phyloP scores from a whole-genome alignment of 164 flowering plant species.

The Stephania japonica region DNA sequence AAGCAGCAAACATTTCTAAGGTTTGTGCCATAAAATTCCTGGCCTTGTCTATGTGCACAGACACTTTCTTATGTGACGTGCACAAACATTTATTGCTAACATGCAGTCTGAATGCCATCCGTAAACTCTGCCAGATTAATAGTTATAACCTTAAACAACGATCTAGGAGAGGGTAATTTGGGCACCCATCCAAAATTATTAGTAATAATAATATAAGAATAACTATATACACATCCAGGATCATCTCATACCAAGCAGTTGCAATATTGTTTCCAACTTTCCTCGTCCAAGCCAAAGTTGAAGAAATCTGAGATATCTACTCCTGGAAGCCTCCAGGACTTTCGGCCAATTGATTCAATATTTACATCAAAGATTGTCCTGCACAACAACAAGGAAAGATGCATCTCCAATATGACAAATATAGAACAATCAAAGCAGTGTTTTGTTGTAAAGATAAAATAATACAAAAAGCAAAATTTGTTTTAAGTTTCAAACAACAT shows the following conservation, averaged over 20 bases:
- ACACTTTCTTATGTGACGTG: background rate
- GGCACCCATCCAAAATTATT: constrained; percentile 3
- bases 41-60: background rate
- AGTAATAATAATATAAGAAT: no score
- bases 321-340: constrained; percentile 60
- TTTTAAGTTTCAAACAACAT: no score
- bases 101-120: background rate
- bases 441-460: background rate
- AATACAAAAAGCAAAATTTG: no score
- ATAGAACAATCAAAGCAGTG: background rate
- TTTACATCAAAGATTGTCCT: constrained; percentile 50
- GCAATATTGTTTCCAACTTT: constrained; percentile 60
- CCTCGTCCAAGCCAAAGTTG: constrained; percentile 63
- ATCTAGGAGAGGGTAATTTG: background rate
- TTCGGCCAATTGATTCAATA: constrained; percentile 40
- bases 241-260: constrained; percentile 36
- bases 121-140: background rate
- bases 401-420: background rate
- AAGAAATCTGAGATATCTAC: constrained; percentile 55
- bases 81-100: background rate
- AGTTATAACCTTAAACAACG: background rate
- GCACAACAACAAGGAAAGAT: constrained; percentile 17
- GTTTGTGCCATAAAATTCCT: background rate
- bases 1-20: background rate
- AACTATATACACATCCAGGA: no score